Base-by-base conservation (phyloP, 176 grass and related monocot species). In the Panicum miliaceum region DNA sequence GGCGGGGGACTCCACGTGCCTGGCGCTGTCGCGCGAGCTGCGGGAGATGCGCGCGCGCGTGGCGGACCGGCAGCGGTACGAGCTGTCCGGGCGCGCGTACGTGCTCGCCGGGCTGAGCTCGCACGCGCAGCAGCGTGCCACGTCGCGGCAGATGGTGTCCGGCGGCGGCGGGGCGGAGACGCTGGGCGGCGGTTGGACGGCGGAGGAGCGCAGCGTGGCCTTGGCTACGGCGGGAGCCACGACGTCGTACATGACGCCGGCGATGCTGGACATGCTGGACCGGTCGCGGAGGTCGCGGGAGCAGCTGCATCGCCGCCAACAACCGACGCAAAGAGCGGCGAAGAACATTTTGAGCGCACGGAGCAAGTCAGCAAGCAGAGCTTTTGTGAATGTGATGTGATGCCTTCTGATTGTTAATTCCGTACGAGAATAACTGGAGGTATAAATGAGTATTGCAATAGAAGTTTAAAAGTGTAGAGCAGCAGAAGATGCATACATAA, bases 211-310 rank as follows among this genome's bases (percentile, higher is more conserved):
- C 46, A 61, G 63, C 15, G 62, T 65, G 74, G 19, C 64, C 42
- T 22, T 85, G 64, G 47, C 56, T 12, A 84, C 75, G 71, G 58
- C 72, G 48, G 73, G 86, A 18, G 2, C 26, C 60, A 87, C 76
- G 48, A 84, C 43, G 50, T 88, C 92, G 25, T 94, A 91, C 76
- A 60, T 88, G 89, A 94, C 89, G 53, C 92, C 88, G 43, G 87
- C 86, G 26, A 91, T 94, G 92, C 84, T 94, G 35, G 83, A 89
- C 79, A 94, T 94, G 92, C 47, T 94, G 70, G 79, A 73, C 18
- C 82, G 88, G 12, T 94, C 92, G 16, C 78, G 73, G 51, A 71
- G 76, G 48, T 86, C 83, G 62, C 81, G 76, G 23, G 81, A 84
- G 76, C 65, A 78, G 52, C 19, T 5, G 83, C 73, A 40, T 27